Base-by-base conservation (phyloP, 75 land plant species). In the Cunninghamia lanceolata region DNA sequence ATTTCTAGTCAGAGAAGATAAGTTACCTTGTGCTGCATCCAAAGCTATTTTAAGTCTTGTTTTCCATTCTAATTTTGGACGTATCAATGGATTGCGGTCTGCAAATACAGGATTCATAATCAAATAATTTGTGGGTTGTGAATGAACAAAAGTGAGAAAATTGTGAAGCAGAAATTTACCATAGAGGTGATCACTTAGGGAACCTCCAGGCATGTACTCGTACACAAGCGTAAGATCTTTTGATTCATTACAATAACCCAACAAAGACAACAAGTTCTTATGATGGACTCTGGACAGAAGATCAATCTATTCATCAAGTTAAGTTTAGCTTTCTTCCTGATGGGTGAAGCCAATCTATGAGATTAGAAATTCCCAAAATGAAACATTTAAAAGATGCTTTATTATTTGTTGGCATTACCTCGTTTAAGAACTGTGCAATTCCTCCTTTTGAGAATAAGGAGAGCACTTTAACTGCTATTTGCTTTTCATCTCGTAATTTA, bases 171-270 rank as follows among this genome's bases (percentile, higher is more conserved):
- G 9, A 82, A 68, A 14, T 30, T 46, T 82, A 50, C 83, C 83
- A 10, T 82, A 91, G n/a, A 93, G 90, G 82, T 90, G 94, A 84
- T 93, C 87, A 82, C 90, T 92, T 43, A 93, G 88, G 86, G 93
- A 92, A 2, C 94, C 94, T 43, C 86, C 86, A 32, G n/a, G n/a
- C n/a, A n/a, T n/a, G n/a, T n/a, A 93, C 70, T 93, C 94, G 73
- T 93, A 93, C 19, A 90, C 86, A 73, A 92, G 94, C 19, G 90
- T 86, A 21, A 88, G 88, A 39, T 90, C 89, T 17, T 70, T 83
- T 3, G 86, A 90, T 82, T 93, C 92, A 75, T 71, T 83, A 56
- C 94, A 90, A 54, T 88, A 93, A 9, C 93, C 94, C 17, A 93
- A 42, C 28, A 93, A 86, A 84, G 80, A 91, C 25, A 91, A 90